phyloP scores from a whole-genome alignment of 768 basidiomycete species.

The Myochromella boudieri region DNA sequence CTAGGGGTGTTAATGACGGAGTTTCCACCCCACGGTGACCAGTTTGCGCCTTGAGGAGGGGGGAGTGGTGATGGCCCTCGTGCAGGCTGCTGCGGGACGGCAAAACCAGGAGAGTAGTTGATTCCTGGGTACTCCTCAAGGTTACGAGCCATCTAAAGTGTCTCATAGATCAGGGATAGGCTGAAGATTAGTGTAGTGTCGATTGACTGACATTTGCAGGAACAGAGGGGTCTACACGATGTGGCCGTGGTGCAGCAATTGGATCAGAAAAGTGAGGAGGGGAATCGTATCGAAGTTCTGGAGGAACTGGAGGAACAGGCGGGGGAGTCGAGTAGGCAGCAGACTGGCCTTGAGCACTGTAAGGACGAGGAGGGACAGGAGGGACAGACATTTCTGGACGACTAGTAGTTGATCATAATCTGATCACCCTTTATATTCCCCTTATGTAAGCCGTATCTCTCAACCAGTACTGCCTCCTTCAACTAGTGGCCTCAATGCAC shows the following conservation, averaged over 20 bases:
- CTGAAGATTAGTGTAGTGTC: slow-evolving; percentile 3
- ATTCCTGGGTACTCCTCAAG: slow-evolving; percentile 45
- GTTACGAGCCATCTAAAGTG: slow-evolving; percentile 59
- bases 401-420: slow-evolving; percentile 8
- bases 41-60: slow-evolving; percentile 22
- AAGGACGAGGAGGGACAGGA: slow-evolving; percentile 31
- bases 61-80: slow-evolving; percentile 23
- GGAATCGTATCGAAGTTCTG: slow-evolving; percentile 32
- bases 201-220: slow-evolving; percentile 59
- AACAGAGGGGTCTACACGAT: slow-evolving; percentile 57
- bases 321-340: slow-evolving; percentile 14
- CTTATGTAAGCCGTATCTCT: slow-evolving; percentile 2
- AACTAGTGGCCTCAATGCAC: no score
- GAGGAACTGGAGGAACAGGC: slow-evolving; percentile 31
- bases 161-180: neutral
- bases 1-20: slow-evolving; percentile 1
- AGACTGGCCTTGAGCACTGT: slow-evolving; percentile 17
- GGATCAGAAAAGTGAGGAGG: slow-evolving; percentile 54
- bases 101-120: slow-evolving; percentile 27
- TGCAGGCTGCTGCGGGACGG: slow-evolving; percentile 18
- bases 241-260: slow-evolving; percentile 65
- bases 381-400: slow-evolving; percentile 19
- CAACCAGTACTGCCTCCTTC: no score
- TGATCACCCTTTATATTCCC: neutral
- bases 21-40: slow-evolving; percentile 23